Evolutionary conservation across 768 basidiomycete genomes (phyloP), one percentile per base, ranked within the genome.

Genomic region (Hericium erinaceus): DNA sequence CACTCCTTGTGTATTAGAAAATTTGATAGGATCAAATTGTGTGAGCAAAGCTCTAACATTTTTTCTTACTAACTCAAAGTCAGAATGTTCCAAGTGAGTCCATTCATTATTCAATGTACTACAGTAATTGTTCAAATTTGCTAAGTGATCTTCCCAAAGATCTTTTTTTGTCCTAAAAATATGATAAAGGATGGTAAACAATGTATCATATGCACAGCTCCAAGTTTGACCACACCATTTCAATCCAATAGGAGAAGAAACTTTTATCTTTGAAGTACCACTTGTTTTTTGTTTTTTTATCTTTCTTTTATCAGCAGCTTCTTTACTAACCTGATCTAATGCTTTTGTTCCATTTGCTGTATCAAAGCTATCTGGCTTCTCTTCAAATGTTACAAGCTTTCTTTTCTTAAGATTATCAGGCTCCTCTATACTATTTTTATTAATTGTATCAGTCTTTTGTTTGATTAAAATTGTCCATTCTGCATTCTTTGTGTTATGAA

Each of bases 131-230:
- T 51, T 55, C 52, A 57, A 18, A 28, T 41, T 28, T 9, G 48
- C 22, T 13, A 40, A n/a, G 11, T 52, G 22, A 9, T 44, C 28
- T 9, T n/a, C 22, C 58, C 44, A 55, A 4, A 16, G 13, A 22
- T n/a, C 26, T 2, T 1, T 39, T 4, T 49, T 16, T 10, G 41
- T n/a, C 8, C 3, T 33, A 20, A 39, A 50, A 0, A 49, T 51
- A 11, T 48, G 33, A 16, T 39, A 40, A 9, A 55, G 48, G 11
- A 57, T 57, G 26, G 33, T 40, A 15, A 60, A n/a, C 4, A 57
- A 8, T 24, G 28, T 50, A 39, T 60, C 59, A 53, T 50, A 60
- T 33, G 59, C 59, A 60, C 59, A 60, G 55, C 49, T 56, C 15
- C 24, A 52, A 10, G 22, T 57, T 11, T 37, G n/a, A 20, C 11